Evolutionary conservation across 768 basidiomycete genomes (phyloP).

Genomic region (Rickenella mellea): DNA sequence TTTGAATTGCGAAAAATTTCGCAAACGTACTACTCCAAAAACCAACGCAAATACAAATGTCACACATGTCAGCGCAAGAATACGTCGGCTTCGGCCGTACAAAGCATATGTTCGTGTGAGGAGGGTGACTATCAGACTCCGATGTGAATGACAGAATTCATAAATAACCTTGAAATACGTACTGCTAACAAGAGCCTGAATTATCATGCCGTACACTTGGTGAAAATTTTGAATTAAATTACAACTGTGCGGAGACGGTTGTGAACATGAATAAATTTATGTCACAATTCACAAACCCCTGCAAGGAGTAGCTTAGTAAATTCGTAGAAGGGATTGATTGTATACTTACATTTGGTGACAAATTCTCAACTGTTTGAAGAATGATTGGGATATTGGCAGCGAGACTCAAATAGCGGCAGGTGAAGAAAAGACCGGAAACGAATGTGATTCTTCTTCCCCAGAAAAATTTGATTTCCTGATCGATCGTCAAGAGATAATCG

Average conservation of each 20-base stretch:
- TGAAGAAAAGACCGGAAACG: constrained; percentile 6
- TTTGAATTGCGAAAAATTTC: not conserved
- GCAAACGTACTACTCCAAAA: not conserved
- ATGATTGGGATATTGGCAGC: constrained; percentile 10
- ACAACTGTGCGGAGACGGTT: not conserved
- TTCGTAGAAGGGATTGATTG: no score
- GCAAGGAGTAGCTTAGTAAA: no score
- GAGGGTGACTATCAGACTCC: not conserved
- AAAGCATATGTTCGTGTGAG: not conserved
- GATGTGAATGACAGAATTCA: no score
- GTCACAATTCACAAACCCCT: no score
- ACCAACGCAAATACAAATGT: no score
- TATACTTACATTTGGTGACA: not conserved
- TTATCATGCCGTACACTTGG: not conserved
- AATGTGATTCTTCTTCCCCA: constrained; percentile 4
- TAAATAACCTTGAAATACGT: not conserved
- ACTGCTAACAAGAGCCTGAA: not conserved
- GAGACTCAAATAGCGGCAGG: constrained; percentile 11
- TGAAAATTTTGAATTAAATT: not conserved
- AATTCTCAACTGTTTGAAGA: not conserved
- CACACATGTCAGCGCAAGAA: no score
- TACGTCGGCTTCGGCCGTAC: not conserved
- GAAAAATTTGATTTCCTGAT: constrained; percentile 10
- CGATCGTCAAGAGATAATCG: constrained; percentile 12
- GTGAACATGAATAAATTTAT: not conserved